Base-by-base conservation (phyloP, 1,284 basidiomycete species). In the Ceratobasidium sp. region DNA sequence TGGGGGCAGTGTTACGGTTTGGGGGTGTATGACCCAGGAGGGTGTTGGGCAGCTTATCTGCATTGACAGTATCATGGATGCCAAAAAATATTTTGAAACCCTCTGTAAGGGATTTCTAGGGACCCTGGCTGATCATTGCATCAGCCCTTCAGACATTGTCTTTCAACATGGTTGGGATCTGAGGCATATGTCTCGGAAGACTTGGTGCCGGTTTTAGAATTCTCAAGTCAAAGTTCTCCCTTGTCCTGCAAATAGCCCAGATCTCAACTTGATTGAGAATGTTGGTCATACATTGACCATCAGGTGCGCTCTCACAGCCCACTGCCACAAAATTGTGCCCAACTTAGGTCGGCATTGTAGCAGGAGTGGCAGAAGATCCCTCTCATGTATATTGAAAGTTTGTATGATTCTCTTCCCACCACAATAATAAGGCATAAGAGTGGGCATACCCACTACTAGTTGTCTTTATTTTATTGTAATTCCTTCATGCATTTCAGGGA, bases 261-360 rank as follows among this genome's bases (percentile, higher is more conserved):
- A 71, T 59, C 33, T 71, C 29, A 71, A 71, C 41, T 59, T 71
- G 19, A 71, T 71, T 59, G 54, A 71, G 48, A 11, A 67, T 33
- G n/a, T 19, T 67, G 65, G 65, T 11, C 45, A 5, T 11, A 53
- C 48, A 27, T 67, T 2, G 33, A 67, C 22, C n/a, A n/a, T n/a
- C n/a, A n/a, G n/a, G n/a, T n/a, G n/a, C n/a, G n/a, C n/a, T n/a
- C n/a, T n/a, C n/a, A n/a, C n/a, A n/a, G n/a, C n/a, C n/a, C n/a
- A n/a, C n/a, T n/a, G n/a, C n/a, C n/a, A n/a, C n/a, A n/a, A n/a
- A n/a, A n/a, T n/a, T n/a, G n/a, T n/a, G n/a, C n/a, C n/a, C n/a
- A n/a, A n/a, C n/a, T n/a, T n/a, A n/a, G n/a, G n/a, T n/a, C n/a
- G n/a, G n/a, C n/a, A n/a, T 4, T 11, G 3, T 24, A 63, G 41